Evolutionary conservation across 176 grass and related monocot species (phyloP), one percentile per base, ranked within the genome.

Genomic region (Tillandsia fasciculata): DNA sequence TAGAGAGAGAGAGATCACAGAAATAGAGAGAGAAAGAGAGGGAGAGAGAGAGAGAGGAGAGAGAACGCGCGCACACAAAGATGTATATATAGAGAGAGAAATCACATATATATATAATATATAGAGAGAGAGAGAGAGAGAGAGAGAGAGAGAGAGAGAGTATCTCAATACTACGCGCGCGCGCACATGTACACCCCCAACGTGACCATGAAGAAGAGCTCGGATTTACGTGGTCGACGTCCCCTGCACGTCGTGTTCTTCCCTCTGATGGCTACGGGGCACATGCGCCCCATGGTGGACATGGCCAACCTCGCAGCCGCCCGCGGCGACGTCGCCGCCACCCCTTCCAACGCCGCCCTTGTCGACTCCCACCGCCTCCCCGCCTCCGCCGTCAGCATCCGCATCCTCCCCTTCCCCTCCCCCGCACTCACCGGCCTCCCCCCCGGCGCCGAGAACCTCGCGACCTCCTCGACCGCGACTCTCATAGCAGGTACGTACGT

Each of bases 281-380:
- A 72, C 70, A 59, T 58, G 7, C 52, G 47, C 26, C 70, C 70
- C 23, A 18, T 2, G 26, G 70, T 72, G 23, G 70, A 72, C 70
- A 72, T 72, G 70, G 70, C 70, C 26, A 72, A 72, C 52, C 52
- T 72, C 26, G 51, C 51, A 48, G 33, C 48, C 2, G 18, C 66
- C 15, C 66, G 48, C 8, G 66, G 66, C 10, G 20, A 20, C 20
- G 66, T 20, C 42, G 50, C 10, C 47, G 33, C 15, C 70, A 72
- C 70, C 26, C 8, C 26, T 13, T 24, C 51, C 52, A 54, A 57
- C 14, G 70, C 51, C 70, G 13, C 2, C 2, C 23, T 29, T 26
- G 10, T 72, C 26, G 50, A 57, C 12, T 15, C 51, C 12, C 9
- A 26, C 26, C 9, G 26, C 51, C 6, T 72, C 5, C 11, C 15